phyloP scores from a whole-genome alignment of 2,329 filamentous ascomycete genomes.

The Exserohilum turcica region DNA sequence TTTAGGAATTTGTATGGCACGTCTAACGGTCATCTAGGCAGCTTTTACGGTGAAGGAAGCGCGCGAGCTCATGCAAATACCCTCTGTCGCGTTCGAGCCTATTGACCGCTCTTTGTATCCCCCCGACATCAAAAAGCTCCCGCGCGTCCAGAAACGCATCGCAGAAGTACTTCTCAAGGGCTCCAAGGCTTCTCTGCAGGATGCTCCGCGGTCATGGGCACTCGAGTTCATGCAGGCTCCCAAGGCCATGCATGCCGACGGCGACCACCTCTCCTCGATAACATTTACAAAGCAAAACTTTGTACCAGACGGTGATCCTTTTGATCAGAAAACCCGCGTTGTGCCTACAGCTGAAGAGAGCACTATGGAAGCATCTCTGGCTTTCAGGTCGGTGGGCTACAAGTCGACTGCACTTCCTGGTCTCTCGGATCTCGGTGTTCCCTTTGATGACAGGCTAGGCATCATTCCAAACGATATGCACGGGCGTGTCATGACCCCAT shows the following conservation, averaged over 20 bases:
- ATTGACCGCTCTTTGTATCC: constrained; percentile 71
- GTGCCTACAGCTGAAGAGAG: constrained; percentile 51
- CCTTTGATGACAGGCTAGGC: constrained; percentile 75
- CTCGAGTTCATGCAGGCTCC: constrained; percentile 86
- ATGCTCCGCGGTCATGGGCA: constrained; percentile 73
- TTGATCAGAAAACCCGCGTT: constrained; percentile 59
- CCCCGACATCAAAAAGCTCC: constrained; percentile 68
- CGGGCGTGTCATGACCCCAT: constrained; percentile 68
- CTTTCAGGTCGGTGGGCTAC: constrained; percentile 95
- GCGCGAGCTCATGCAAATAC: constrained; percentile 82
- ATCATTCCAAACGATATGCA: constrained; percentile 81
- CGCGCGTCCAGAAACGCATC: constrained; percentile 75
- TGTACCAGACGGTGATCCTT: constrained; percentile 46
- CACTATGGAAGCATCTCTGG: constrained; percentile 69
- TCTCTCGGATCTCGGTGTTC: constrained; percentile 72
- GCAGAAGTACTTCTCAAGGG: constrained; percentile 83
- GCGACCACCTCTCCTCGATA: constrained; percentile 64
- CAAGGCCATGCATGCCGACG: constrained; percentile 63
- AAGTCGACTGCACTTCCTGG: constrained; percentile 78
- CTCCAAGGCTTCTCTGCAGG: constrained; percentile 57
- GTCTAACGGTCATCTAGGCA: constrained; percentile 59
- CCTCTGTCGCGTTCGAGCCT: constrained; percentile 71
- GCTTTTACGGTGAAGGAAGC: constrained; percentile 96
- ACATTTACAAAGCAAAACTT: constrained; percentile 65
- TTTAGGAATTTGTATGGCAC: background rate